phyloP scores from a whole-genome alignment of 306 rosid genomes.

The Quercus robur region DNA sequence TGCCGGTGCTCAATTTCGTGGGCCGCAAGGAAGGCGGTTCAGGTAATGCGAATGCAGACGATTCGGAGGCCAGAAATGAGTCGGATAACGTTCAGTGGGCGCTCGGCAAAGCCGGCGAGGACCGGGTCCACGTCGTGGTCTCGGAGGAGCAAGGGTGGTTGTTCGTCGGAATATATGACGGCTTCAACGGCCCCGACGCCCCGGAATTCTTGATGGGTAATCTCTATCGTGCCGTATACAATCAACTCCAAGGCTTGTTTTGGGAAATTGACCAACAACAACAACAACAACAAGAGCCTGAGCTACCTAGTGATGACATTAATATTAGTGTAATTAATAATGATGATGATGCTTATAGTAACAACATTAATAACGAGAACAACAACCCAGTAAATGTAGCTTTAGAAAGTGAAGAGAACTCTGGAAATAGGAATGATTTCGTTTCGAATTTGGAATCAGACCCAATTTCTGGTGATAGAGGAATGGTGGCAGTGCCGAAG shows the following conservation, averaged over 20 bases:
- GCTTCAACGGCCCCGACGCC: slow-evolving; percentile 88
- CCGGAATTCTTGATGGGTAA: slow-evolving; percentile 86
- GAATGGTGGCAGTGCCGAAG: slow-evolving; percentile 27
- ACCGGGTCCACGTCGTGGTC: slow-evolving; percentile 85
- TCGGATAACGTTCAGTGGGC: slow-evolving; percentile 78
- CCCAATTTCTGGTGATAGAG: slow-evolving; percentile 24
- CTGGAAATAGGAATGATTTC: slow-evolving; percentile 10
- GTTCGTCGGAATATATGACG: slow-evolving; percentile 88
- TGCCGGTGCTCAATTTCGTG: slow-evolving; percentile 71
- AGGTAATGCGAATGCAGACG: slow-evolving; percentile 33
- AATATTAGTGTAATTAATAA: not conserved
- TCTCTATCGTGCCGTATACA: slow-evolving; percentile 74
- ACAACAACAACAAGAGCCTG: too few species aligned
- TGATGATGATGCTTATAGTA: not conserved
- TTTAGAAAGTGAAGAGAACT: slow-evolving; percentile 21
- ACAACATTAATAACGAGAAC: not conserved
- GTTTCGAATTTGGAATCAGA: slow-evolving; percentile 11
- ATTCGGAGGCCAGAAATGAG: slow-evolving; percentile 40
- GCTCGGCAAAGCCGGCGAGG: slow-evolving; percentile 90
- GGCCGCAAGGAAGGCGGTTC: slow-evolving; percentile 57
- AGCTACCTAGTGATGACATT: too few species aligned
- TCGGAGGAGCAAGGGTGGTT: slow-evolving; percentile 92
- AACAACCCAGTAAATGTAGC: slow-evolving; percentile 20
- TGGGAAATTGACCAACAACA: slow-evolving; percentile 56
- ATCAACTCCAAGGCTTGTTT: slow-evolving; percentile 85